Percentiles rank a stretch among this genome's conserved stretches.
Evolutionary conservation across 2,329 filamentous ascomycete species (phyloP).

Genomic region (Fusarium chlamydosporum): DNA sequence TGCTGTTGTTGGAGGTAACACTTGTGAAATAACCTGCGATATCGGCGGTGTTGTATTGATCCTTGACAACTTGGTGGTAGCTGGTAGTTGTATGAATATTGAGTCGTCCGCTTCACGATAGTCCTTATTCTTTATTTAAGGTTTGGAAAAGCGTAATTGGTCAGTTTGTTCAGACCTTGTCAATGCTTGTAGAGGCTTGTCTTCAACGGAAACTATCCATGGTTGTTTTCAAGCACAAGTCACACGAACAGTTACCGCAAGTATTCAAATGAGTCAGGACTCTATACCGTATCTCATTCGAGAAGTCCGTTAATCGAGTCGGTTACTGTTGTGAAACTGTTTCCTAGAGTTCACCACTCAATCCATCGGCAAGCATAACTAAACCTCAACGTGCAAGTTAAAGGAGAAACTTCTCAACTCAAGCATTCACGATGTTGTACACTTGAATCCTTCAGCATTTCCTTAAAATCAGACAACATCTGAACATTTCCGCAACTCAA

Average conservation of each 20-base stretch:
- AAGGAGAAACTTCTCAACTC: background rate
- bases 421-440: background rate
- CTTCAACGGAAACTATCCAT: background rate
- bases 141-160: background rate
- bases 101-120: background rate
- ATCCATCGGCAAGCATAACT: background rate
- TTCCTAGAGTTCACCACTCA: background rate
- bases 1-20: background rate
- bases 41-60: constrained; percentile 1
- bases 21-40: constrained; percentile 19
- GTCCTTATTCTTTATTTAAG: background rate
- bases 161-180: background rate
- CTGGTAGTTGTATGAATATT: background rate
- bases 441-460: background rate
- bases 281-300: background rate
- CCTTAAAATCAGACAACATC: background rate
- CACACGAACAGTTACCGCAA: background rate
- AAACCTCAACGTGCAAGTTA: background rate
- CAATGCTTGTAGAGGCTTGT: background rate
- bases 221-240: background rate
- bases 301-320: background rate
- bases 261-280: background rate
- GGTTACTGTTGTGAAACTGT: background rate
- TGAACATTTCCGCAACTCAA: background rate
- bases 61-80: background rate